Conservation (phyloP, 129 eudicot genomes). For the Oenanthe sinensis region DNA sequence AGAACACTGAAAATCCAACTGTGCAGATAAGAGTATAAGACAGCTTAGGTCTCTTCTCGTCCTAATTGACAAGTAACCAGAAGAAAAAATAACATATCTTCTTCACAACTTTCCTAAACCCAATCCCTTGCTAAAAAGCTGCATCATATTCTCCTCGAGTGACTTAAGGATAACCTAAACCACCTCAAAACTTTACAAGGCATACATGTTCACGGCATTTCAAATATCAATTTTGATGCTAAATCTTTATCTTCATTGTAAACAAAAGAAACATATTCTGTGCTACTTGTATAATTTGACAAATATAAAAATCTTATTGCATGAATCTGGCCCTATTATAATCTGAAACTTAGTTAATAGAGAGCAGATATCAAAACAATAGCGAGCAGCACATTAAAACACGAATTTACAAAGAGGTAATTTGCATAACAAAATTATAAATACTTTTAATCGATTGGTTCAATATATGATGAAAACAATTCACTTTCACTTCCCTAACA, state of each 20-base stretch:
- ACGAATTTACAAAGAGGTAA: not conserved
- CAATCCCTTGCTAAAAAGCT: not conserved
- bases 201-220: not conserved
- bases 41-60: not conserved
- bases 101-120: not conserved
- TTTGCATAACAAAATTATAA: not conserved
- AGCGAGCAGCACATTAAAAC: not conserved
- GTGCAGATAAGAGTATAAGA: not conserved
- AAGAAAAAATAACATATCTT: not conserved
- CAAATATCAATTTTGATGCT: not conserved
- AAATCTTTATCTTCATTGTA: not conserved
- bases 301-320: not conserved
- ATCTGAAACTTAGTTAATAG: not conserved
- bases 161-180: not conserved
- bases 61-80: not conserved
- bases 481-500: not conserved
- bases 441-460: not conserved
- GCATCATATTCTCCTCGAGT: not conserved
- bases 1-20: not conserved
- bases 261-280: not conserved
- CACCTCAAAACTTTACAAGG: not conserved
- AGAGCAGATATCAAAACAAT: not conserved
- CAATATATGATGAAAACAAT: not conserved
- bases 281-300: not conserved
- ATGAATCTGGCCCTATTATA: not conserved